These are phyloP conservation scores for Umbelopsis vinacea DNA, from an alignment of 192 early-diverging fungal species.

Conservation along the genomic window DNA sequence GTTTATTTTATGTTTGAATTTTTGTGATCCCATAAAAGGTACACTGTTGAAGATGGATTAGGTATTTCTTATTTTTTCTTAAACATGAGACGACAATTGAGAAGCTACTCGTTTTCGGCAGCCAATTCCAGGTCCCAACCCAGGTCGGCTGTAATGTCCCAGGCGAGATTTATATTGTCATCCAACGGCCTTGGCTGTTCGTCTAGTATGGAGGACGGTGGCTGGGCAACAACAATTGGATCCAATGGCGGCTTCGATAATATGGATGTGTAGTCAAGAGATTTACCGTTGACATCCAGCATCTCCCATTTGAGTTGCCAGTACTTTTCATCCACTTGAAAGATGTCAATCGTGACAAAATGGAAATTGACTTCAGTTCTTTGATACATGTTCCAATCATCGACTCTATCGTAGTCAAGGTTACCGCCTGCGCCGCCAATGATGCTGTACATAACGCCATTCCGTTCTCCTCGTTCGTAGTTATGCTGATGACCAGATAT, in stretches of 20 bases:
- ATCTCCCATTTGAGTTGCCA: conserved; percentile 36
- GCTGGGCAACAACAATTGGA: neutral
- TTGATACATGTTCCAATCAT: conserved; percentile 68
- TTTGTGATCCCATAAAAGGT: neutral
- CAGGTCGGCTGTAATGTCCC: neutral
- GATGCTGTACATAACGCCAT: conserved; percentile 66
- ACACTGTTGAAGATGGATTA: neutral
- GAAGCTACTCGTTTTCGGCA: conserved; percentile 1
- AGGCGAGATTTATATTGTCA: neutral
- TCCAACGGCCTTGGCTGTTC: neutral
- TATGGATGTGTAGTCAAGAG: neutral
- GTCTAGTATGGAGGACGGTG: neutral
- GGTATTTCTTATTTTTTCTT: too few species aligned
- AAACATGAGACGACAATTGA: too few species aligned
- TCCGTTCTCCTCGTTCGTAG: conserved; percentile 63
- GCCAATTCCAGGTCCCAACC: conserved; percentile 13
- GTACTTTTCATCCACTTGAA: neutral
- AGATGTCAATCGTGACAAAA: conserved; percentile 53
- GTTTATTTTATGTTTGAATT: too few species aligned
- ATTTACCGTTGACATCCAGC: conserved; percentile 23
- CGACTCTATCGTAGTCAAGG: conserved; percentile 64
- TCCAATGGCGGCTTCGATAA: neutral
- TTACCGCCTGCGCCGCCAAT: conserved; percentile 76
- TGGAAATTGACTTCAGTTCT: conserved; percentile 51
- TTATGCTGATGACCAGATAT: conserved; percentile 84